Evolutionary conservation across 1,284 basidiomycete species (phyloP), one percentile per base, ranked within the genome.

Genomic region (Cryptococcus wingfieldii): DNA sequence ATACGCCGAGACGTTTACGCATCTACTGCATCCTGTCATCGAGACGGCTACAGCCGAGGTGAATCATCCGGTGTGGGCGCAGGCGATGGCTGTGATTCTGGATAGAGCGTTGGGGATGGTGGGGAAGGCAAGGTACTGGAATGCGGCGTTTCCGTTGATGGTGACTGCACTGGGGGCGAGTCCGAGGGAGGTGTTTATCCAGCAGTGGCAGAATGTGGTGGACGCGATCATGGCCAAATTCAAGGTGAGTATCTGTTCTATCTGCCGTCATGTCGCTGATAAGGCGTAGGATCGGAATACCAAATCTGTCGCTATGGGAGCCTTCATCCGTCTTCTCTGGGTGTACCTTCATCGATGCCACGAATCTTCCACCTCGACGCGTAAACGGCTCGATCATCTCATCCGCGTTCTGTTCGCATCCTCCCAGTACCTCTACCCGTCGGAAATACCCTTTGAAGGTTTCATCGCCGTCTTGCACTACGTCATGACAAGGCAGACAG

Each of bases 1-100:
- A 2, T 96, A 94, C 71, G 89, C 90, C 1, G 90, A 96, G 62
- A 87, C 87, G 0, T 79, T 98, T 41, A 82, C 86, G 3, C 81
- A 86, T 46, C 75, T 97, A 13, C 74, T 98, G 46, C 89, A 96
- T 77, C 89, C 90, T 0, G 90, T 97, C 41, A 89, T 88, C 56
- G 90, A 93, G 86, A 92, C 89, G 27, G 94, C 92, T 0, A 92
- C 95, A 72, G 94, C 91, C 1, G 94, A 98, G 78, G 90, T 95
- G 48, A 96, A 97, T 68, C 89, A 96, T 72, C 94, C 94, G 0
- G 82, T 88, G 54, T 98, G 94, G 94, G 87, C 86, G 2, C 91
- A 90, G 70, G 92, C 92, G 0, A 87, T 96, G 47, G 87, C 92
- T 62, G 79, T 84, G 6, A 89, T 98, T 43, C 86, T 87, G 68